A percentile compares a stretch with the other conserved stretches of the same genome.
These are phyloP conservation scores for Fraxinus americana DNA, from an alignment of 257 asterid genomes.

Conservation along the genomic window DNA sequence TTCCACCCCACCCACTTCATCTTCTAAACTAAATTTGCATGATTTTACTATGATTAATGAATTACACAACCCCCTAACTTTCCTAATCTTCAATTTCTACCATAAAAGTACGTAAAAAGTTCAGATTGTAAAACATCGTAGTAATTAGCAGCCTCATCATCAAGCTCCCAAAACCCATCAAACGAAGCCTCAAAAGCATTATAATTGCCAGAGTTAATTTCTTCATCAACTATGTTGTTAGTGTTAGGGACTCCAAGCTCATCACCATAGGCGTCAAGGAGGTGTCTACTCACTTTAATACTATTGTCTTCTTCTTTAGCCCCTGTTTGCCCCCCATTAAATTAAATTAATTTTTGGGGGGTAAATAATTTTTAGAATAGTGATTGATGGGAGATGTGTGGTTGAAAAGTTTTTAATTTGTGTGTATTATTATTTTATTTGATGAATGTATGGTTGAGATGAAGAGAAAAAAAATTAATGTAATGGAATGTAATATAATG, in stretches of 20 bases:
- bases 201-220: constrained; percentile 24
- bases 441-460: too few relatives aligned
- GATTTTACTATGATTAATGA: too few relatives aligned
- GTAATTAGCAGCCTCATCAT: constrained; percentile 72
- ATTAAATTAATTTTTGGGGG: too few relatives aligned
- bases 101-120: constrained; percentile 59
- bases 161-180: constrained; percentile 74
- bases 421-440: too few relatives aligned
- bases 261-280: constrained; percentile 86
- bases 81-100: constrained; percentile 28
- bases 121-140: constrained; percentile 61
- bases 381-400: too few relatives aligned
- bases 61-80: constrained; percentile 26
- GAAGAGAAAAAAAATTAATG: too few relatives aligned
- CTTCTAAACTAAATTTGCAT: too few relatives aligned
- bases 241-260: constrained; percentile 74
- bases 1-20: too few relatives aligned
- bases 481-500: too few relatives aligned
- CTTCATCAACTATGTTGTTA: constrained; percentile 31
- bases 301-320: constrained; percentile 25
- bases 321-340: too few relatives aligned
- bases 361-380: too few relatives aligned
- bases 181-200: constrained; percentile 26
- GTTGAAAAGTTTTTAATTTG: too few relatives aligned
- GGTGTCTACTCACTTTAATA: constrained; percentile 62